Evolutionary conservation across 352 stramenopile genomes (phyloP).

Genomic region (Phytophthora parvispora): DNA sequence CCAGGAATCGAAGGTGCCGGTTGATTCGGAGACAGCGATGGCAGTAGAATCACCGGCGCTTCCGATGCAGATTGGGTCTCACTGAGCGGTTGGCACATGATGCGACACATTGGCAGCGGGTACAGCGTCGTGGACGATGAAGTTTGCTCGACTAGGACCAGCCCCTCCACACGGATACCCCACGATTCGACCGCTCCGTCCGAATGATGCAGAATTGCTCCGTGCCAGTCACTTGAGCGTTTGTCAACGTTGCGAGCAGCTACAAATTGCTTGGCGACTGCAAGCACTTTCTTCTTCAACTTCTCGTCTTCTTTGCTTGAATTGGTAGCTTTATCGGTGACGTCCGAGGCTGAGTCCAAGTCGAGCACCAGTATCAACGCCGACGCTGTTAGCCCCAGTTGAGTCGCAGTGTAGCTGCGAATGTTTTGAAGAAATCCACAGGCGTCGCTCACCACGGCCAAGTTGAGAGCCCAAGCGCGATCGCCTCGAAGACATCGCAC

Average conservation of each 20-base stretch:
- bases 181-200: constrained; percentile 20
- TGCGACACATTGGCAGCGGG: constrained; percentile 40
- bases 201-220: constrained; percentile 23
- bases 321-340: not conserved
- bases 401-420: constrained; percentile 4
- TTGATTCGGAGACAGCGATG: constrained; percentile 34
- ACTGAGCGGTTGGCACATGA: constrained; percentile 31
- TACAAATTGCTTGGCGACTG: constrained; percentile 10
- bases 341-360: constrained; percentile 15
- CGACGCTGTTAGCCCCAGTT: not conserved
- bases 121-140: constrained; percentile 28
- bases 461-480: constrained; percentile 29
- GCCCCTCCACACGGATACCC: constrained; percentile 44
- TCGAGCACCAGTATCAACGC: constrained; percentile 22
- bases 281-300: constrained; percentile 10
- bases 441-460: constrained; percentile 28
- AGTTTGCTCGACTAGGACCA: constrained; percentile 42
- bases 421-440: constrained; percentile 19
- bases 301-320: constrained; percentile 1
- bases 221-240: constrained; percentile 15
- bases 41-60: constrained; percentile 28
- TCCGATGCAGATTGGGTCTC: not conserved
- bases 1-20: constrained; percentile 6
- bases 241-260: not conserved
- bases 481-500: constrained; percentile 33